Evolutionary conservation across 2,329 filamentous ascomycete genomes (phyloP).

Genomic region (Pseudopyrenochaeta lycopersici): DNA sequence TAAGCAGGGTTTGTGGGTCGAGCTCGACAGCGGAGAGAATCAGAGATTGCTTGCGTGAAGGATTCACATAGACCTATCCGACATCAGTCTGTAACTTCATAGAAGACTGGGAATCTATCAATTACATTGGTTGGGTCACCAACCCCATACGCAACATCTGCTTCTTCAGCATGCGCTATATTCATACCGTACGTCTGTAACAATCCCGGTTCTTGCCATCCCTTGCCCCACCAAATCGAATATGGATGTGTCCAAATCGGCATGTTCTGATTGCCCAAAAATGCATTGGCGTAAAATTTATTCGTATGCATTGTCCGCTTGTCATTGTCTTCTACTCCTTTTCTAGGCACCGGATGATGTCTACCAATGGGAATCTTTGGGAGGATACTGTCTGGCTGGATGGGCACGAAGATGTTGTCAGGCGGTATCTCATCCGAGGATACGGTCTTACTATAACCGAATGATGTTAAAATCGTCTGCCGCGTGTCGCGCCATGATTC

Average conservation of each 20-base stretch:
- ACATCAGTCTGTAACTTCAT: background rate
- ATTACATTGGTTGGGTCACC: conserved; percentile 40
- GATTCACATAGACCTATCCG: conserved; percentile 76
- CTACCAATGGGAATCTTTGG: conserved; percentile 49
- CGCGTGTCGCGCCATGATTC: conserved; percentile 17
- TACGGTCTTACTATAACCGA: conserved; percentile 11
- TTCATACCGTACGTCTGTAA: conserved; percentile 72
- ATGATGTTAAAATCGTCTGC: conserved; percentile 16
- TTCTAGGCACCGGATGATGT: conserved; percentile 53
- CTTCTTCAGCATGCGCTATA: conserved; percentile 75
- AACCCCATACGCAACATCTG: conserved; percentile 72
- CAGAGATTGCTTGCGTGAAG: conserved; percentile 78
- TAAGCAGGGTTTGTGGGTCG: conserved; percentile 65
- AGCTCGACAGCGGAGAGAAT: conserved; percentile 82
- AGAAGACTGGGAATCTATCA: background rate
- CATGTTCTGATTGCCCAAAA: conserved; percentile 74
- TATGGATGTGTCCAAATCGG: conserved; percentile 76
- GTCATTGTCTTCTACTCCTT: conserved; percentile 51
- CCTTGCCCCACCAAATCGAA: conserved; percentile 55
- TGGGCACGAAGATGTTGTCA: conserved; percentile 53
- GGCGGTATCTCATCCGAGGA: conserved; percentile 16
- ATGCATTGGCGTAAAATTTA: conserved; percentile 77
- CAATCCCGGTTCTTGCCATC: conserved; percentile 63
- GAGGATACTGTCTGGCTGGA: conserved; percentile 52
- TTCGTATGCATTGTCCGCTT: conserved; percentile 71